Evolutionary conservation across 345 rosid genomes (phyloP), one percentile per base, ranked within the genome.

Genomic region (Turnera subulata): DNA sequence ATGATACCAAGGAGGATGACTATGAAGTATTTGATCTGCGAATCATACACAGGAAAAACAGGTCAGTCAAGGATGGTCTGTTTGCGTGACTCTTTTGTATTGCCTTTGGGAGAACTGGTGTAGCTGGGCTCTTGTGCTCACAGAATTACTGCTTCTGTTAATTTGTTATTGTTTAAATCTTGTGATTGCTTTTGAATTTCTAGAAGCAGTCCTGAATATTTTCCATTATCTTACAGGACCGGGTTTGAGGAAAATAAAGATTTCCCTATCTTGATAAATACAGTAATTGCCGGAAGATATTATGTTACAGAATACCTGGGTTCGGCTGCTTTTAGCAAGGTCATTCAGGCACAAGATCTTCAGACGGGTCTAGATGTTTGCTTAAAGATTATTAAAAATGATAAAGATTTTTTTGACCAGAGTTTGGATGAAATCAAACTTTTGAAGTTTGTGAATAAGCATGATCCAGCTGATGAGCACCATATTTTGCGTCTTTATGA

Each of bases 361-460:
- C 72, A 78, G 32, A 85, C 63, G 0, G 97, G 92, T 2, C 50
- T 81, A 0, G 89, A 93, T 60, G 95, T 93, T 53, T 89, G 97
- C 69, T 77, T 93, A 66, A 93, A 93, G 87, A 89, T 93, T 59
- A 89, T 93, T 53, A 93, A 89, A 75, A 93, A 93, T n/a, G 88
- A 93, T 55, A 93, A 93, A 70, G 99, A 93, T 67, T 93, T 87
- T 70, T 93, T 93, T 0, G 99, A 93, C 56, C 99, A 93, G 73
- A 93, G 99, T 75, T 75, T 93, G 59, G 99, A 93, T 43, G 99
- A 93, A 75, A 93, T 93, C 16, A 93, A 93, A 54, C 97, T 93
- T 63, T 69, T 89, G 50, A 89, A 93, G 83, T 77, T 78, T 59
- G 96, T 85, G 14, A 93, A 90, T 73, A 87, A 80, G 76, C 80